These are phyloP conservation scores for Mucor circinelloides DNA, from an alignment of 371 early-diverging fungal species.

Conservation along the genomic window DNA sequence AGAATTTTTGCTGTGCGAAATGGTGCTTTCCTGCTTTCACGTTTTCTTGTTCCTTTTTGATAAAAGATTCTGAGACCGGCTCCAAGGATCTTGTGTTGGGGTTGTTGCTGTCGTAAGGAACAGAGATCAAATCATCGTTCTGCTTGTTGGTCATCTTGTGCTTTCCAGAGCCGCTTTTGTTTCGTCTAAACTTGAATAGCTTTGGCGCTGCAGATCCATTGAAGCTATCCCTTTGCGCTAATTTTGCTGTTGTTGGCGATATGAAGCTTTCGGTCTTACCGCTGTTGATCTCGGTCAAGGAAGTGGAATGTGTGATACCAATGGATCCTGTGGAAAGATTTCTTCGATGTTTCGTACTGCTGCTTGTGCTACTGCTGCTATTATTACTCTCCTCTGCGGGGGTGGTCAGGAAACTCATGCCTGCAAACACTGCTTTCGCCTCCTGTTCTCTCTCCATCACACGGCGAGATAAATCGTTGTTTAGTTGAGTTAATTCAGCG, in stretches of 20 bases:
- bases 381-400: not conserved
- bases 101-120: constrained; percentile 31
- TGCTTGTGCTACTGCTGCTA: not conserved
- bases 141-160: constrained; percentile 11
- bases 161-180: constrained; percentile 26
- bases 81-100: constrained; percentile 14
- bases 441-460: constrained; percentile 52
- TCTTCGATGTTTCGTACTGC: constrained; percentile 15
- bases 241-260: constrained; percentile 11
- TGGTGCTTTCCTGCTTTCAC: constrained; percentile 47
- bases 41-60: constrained; percentile 13
- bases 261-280: not conserved
- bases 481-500: constrained; percentile 56
- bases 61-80: constrained; percentile 19
- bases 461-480: constrained; percentile 59
- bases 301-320: constrained; percentile 6
- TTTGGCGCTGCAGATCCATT: constrained; percentile 46
- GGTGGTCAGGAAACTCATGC: constrained; percentile 27
- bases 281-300: constrained; percentile 11
- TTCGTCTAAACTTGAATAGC: constrained; percentile 49
- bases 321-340: constrained; percentile 31
- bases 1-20: constrained; percentile 62
- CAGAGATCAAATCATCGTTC: constrained; percentile 27
- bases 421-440: constrained; percentile 43
- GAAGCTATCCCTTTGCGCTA: constrained; percentile 48